These are phyloP conservation scores for Saturnispora zaruensis DNA, from an alignment of 805 yeast genomes.

Conservation along the genomic window DNA sequence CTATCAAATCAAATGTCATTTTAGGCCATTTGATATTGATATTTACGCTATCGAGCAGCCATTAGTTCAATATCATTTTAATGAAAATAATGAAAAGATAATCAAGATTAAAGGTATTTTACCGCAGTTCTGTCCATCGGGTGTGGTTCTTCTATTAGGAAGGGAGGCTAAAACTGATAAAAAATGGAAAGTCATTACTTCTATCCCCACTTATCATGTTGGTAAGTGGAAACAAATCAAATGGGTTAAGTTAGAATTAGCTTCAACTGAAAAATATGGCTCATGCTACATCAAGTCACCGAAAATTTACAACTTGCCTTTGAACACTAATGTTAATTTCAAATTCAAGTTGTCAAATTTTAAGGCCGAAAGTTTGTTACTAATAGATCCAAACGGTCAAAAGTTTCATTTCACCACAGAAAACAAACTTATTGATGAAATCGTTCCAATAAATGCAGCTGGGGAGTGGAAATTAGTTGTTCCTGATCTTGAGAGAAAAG, in stretches of 20 bases:
- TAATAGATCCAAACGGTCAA: slow-evolving; percentile 82
- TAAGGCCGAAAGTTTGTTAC: slow-evolving; percentile 8
- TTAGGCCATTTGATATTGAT: slow-evolving; percentile 33
- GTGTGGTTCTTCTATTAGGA: slow-evolving; percentile 41
- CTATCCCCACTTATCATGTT: slow-evolving; percentile 65
- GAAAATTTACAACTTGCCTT: slow-evolving; percentile 55
- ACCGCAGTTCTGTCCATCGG: slow-evolving; percentile 61
- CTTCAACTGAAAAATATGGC: slow-evolving; percentile 32
- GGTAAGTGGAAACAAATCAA: slow-evolving; percentile 57
- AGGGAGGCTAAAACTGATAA: slow-evolving; percentile 10
- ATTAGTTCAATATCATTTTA: slow-evolving; percentile 74
- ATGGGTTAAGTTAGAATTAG: slow-evolving; percentile 43
- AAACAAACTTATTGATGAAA: slow-evolving; percentile 46
- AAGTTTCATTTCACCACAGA: slow-evolving; percentile 52
- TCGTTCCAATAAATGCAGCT: slow-evolving; percentile 52
- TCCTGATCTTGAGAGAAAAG: slow-evolving; percentile 62
- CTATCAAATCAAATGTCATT: slow-evolving; percentile 52
- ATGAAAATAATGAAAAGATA: slow-evolving; percentile 45
- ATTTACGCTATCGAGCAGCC: slow-evolving; percentile 39
- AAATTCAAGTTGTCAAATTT: slow-evolving; percentile 5
- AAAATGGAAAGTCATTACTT: slow-evolving; percentile 62
- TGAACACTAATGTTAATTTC: slow-evolving; percentile 8
- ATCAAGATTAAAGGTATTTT: slow-evolving; percentile 75
- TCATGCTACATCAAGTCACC: slow-evolving; percentile 72
- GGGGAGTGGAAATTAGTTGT: slow-evolving; percentile 85